phyloP scores from a whole-genome alignment of 352 stramenopile species.

The Stephanocyclus meneghinianus region DNA sequence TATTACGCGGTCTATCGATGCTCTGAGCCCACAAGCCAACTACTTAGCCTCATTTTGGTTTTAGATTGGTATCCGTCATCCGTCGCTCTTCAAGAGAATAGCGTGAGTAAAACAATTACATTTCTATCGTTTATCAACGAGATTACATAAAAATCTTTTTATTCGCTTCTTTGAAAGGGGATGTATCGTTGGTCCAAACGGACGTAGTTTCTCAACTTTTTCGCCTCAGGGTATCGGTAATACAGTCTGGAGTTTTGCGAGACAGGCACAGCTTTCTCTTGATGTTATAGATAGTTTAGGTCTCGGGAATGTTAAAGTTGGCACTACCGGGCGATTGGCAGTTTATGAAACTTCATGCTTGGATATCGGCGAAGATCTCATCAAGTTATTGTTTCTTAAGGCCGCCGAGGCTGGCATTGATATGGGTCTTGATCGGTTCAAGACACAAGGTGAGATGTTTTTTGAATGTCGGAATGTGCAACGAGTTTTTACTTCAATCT shows the following conservation, averaged over 20 bases:
- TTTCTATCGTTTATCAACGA: neutral
- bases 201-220: conserved; percentile 51
- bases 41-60: neutral
- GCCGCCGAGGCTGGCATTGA: conserved; percentile 56
- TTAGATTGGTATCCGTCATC: conserved; percentile 69
- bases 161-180: neutral
- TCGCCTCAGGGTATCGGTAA: conserved; percentile 76
- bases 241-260: conserved; percentile 72
- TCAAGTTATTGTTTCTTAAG: conserved; percentile 59
- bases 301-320: conserved; percentile 27
- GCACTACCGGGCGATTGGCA: conserved; percentile 55
- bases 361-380: conserved; percentile 70
- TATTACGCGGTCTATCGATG: neutral
- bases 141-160: conserved; percentile 22
- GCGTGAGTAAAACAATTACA: conserved; percentile 34
- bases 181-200: neutral
- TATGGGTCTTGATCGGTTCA: conserved; percentile 51
- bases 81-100: conserved; percentile 69
- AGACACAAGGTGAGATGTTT: conserved; percentile 15
- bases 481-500: neutral
- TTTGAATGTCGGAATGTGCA: neutral
- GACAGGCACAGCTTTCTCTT: conserved; percentile 67
- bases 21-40: neutral
- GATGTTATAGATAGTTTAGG: conserved; percentile 53
- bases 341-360: conserved; percentile 70